These are phyloP conservation scores for Penicillium sp. DNA, from an alignment of 2,329 filamentous ascomycete species.

Conservation along the genomic window DNA sequence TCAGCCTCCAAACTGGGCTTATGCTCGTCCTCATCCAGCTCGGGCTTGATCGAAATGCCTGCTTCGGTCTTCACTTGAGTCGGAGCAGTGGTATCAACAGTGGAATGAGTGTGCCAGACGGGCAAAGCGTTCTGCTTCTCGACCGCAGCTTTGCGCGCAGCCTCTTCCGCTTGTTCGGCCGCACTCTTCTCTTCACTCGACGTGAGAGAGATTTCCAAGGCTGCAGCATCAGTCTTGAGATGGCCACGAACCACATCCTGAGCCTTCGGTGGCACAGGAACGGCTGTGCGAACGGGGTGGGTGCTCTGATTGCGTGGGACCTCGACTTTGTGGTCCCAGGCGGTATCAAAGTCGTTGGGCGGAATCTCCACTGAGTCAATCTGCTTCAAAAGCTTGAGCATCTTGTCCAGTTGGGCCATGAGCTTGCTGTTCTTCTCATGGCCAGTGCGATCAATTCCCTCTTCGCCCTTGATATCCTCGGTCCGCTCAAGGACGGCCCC, in stretches of 20 bases:
- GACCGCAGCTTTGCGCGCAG: constrained; percentile 42
- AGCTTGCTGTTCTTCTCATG: constrained; percentile 47
- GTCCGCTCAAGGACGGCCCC: constrained; percentile 43
- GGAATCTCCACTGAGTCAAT: constrained; percentile 45
- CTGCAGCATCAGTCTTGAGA: constrained; percentile 39
- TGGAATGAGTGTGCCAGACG: constrained; percentile 49
- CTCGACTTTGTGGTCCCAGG: constrained; percentile 45
- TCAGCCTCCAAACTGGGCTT: constrained; percentile 39
- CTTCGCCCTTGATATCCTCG: constrained; percentile 40
- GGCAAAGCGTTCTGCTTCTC: constrained; percentile 49
- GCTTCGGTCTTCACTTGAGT: constrained; percentile 27
- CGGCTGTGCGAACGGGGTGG: constrained; percentile 36
- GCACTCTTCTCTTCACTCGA: constrained; percentile 45
- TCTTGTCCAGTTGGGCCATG: constrained; percentile 43
- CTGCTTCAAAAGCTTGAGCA: constrained; percentile 44
- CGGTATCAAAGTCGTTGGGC: constrained; percentile 44
- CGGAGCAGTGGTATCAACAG: constrained; percentile 32
- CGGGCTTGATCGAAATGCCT: constrained; percentile 32
- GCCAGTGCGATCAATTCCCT: constrained; percentile 41
- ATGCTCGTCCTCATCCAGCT: constrained; percentile 39
- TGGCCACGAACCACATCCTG: constrained; percentile 38
- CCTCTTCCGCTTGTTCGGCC: constrained; percentile 44
- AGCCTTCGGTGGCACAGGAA: constrained; percentile 36
- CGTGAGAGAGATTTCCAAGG: constrained; percentile 46
- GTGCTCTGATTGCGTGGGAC: constrained; percentile 40